Base-by-base conservation (phyloP, 768 basidiomycete species). In the Phlebiopsis gigantea region DNA sequence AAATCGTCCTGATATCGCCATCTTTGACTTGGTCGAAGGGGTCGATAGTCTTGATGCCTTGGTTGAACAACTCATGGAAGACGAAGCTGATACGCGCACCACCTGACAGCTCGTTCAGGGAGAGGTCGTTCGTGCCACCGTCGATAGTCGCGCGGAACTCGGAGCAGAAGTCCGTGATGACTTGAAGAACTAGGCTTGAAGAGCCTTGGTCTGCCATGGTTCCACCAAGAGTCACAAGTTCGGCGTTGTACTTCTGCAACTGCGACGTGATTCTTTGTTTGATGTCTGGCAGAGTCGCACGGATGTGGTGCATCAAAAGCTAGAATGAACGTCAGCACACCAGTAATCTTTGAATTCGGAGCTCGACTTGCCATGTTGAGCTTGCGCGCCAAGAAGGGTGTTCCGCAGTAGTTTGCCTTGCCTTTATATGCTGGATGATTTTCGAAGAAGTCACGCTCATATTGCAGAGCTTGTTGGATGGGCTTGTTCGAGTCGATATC, bases 281-380 rank as follows among this genome's bases (percentile, higher is more conserved):
- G 79, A 98, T 98, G 69, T 99, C 97, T 29, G 97, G 97, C n/a
- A 99, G 81, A 21, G 93, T 97, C 53, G 91, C 84, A 56, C 92
- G 90, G 70, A 99, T 98, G 73, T 99, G 97, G 73, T 97, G 93
- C 95, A 98, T 98, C 53, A 99, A 85, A 67, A 99, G 96, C 94
- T 96, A 55, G 7, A 8, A 42, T 5, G 14, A 55, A 39, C 4
- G 45, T 39, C 34, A 39, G 34, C 5, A 10, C 29, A 6, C 22
- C 6, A 12, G 4, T 14, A 15, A 15, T 22, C 12, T 4, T 19
- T 14, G 22, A 2, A 7, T 7, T 9, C 14, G 31, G 8, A 46
- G n/a, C 26, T 24, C 8, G 14, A 73, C 82, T 47, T 57, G 93
- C 93, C 81, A 92, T 88, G 71, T 98, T 98, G 53, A 97, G 84